phyloP scores from a whole-genome alignment of 805 yeast species.

The Sporopachydermia quercuum region DNA sequence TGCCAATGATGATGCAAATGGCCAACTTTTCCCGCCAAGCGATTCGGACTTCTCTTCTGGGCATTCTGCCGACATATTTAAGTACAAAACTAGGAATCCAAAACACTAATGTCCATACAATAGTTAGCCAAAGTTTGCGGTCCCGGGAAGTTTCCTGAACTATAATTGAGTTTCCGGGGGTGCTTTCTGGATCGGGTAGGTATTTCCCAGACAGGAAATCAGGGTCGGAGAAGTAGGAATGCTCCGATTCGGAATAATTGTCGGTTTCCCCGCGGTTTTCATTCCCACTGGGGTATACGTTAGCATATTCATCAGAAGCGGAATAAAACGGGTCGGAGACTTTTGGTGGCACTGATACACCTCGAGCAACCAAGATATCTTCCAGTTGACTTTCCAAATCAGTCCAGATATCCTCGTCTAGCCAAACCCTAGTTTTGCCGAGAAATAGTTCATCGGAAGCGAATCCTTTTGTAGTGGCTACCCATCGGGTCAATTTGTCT shows the following conservation, averaged over 20 bases:
- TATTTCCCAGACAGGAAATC: constrained; percentile 14
- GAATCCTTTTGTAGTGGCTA: constrained; percentile 7
- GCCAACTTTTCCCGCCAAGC: constrained; percentile 28
- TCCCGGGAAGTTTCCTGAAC: constrained; percentile 16
- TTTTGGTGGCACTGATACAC: neutral
- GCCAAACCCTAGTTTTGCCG: constrained; percentile 22
- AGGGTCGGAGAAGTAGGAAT: constrained; percentile 18
- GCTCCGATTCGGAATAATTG: constrained; percentile 19
- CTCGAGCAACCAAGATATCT: constrained; percentile 1
- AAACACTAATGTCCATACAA: constrained; percentile 25
- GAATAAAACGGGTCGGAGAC: neutral
- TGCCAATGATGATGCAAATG: constrained; percentile 19
- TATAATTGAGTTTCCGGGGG: constrained; percentile 17
- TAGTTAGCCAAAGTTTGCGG: constrained; percentile 21
- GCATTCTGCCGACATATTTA: constrained; percentile 21
- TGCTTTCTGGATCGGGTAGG: constrained; percentile 19
- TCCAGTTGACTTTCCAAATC: constrained; percentile 17
- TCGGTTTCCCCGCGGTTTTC: constrained; percentile 6
- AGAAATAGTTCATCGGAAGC: constrained; percentile 16
- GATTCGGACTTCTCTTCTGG: constrained; percentile 23
- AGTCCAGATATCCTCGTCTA: constrained; percentile 22
- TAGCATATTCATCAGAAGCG: neutral
- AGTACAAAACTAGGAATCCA: constrained; percentile 26
- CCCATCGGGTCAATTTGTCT: neutral
- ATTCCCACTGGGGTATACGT: too few species aligned